phyloP scores from a whole-genome alignment of 805 yeast species.

The Sugiyamaella boreocaroliniensis region DNA sequence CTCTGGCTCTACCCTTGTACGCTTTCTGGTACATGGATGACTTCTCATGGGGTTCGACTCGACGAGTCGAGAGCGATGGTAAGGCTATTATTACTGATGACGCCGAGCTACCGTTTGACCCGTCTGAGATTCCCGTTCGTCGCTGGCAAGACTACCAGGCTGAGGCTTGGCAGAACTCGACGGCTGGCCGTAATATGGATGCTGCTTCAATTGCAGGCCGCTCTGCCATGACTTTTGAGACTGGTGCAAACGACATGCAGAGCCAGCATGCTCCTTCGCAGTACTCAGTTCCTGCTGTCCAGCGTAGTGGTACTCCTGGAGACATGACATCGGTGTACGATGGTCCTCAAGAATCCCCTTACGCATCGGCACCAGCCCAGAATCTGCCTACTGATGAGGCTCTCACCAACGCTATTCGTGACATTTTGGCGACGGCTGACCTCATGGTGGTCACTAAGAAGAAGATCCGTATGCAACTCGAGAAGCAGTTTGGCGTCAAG shows the following conservation, averaged over 20 bases:
- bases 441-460: constrained; percentile 35
- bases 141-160: constrained; percentile 55
- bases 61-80: constrained; percentile 46
- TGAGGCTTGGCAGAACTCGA: constrained; percentile 33
- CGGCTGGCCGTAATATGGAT: constrained; percentile 6
- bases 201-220: constrained; percentile 11
- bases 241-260: neutral
- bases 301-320: neutral
- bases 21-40: constrained; percentile 63
- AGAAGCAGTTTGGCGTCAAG: constrained; percentile 30
- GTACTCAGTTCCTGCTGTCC: constrained; percentile 8
- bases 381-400: constrained; percentile 33
- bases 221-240: constrained; percentile 1
- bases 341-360: neutral
- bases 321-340: constrained; percentile 4
- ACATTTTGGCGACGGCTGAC: constrained; percentile 34
- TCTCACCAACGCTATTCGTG: constrained; percentile 32
- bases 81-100: constrained; percentile 41
- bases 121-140: constrained; percentile 47
- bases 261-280: constrained; percentile 1
- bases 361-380: neutral
- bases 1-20: constrained; percentile 50
- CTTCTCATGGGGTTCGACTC: constrained; percentile 62
- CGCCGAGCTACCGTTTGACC: constrained; percentile 48
- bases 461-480: constrained; percentile 31